These are phyloP conservation scores for Drechslera avenae DNA, from an alignment of 2,329 filamentous ascomycete species.

Conservation along the genomic window DNA sequence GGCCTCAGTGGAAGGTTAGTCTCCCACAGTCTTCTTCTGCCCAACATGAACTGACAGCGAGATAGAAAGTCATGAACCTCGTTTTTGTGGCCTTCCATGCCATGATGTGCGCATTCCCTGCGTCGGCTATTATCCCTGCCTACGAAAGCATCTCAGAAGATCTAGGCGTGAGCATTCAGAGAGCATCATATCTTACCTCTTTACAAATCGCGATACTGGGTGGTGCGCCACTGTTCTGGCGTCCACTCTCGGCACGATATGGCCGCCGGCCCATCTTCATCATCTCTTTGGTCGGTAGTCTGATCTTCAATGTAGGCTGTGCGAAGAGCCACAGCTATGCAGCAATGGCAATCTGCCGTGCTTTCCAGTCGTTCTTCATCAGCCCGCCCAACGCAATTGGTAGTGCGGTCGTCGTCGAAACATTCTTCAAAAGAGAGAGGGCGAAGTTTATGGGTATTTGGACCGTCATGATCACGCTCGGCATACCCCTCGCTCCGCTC, in stretches of 20 bases:
- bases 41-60: background rate
- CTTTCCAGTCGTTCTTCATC: slow-evolving; percentile 62
- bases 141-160: slow-evolving; percentile 60
- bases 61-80: slow-evolving; percentile 59
- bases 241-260: slow-evolving; percentile 59
- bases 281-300: slow-evolving; percentile 55
- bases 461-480: slow-evolving; percentile 59
- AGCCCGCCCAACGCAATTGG: slow-evolving; percentile 60
- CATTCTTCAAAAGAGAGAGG: slow-evolving; percentile 62
- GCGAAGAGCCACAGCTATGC: slow-evolving; percentile 57
- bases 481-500: slow-evolving; percentile 52
- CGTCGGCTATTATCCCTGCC: slow-evolving; percentile 60
- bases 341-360: slow-evolving; percentile 58
- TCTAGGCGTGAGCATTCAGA: slow-evolving; percentile 55
- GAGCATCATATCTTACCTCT: slow-evolving; percentile 60
- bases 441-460: slow-evolving; percentile 63
- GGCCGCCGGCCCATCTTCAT: slow-evolving; percentile 62
- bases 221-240: slow-evolving; percentile 61
- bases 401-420: slow-evolving; percentile 63
- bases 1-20: slow-evolving; percentile 57
- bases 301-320: slow-evolving; percentile 60
- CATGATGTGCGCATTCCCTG: slow-evolving; percentile 62
- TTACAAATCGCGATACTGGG: slow-evolving; percentile 62
- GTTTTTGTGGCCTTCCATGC: slow-evolving; percentile 62
- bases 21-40: background rate